Conservation (phyloP, 2,329 filamentous ascomycete species). For the Colletotrichum somersetense region DNA sequence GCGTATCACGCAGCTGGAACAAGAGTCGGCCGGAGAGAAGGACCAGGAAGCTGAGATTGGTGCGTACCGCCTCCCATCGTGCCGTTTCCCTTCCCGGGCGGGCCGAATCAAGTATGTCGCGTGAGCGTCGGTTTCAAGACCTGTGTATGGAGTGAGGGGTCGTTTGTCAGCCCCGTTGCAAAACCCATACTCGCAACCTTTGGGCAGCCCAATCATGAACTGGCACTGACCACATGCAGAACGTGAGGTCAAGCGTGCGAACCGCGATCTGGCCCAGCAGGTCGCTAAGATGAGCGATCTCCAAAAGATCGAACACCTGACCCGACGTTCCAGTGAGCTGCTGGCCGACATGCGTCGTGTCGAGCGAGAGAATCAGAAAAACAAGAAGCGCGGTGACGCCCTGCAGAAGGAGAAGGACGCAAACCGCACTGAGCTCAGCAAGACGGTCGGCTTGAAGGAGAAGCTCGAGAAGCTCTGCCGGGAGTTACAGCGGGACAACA, state of each 20-base stretch:
- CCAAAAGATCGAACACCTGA: slow-evolving; percentile 90
- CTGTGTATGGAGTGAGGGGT: slow-evolving; percentile 7
- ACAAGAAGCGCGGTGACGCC: slow-evolving; percentile 94
- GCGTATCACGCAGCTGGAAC: slow-evolving; percentile 94
- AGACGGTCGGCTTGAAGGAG: slow-evolving; percentile 91
- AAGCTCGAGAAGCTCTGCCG: slow-evolving; percentile 96
- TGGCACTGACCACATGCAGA: slow-evolving; percentile 67
- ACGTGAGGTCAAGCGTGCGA: slow-evolving; percentile 93
- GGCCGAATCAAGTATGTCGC: slow-evolving; percentile 37
- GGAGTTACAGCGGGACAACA: slow-evolving; percentile 96
- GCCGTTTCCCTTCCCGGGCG: slow-evolving; percentile 27
- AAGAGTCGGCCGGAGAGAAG: slow-evolving; percentile 92
- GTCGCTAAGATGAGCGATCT: slow-evolving; percentile 93
- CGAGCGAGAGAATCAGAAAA: slow-evolving; percentile 93
- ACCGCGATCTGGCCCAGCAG: slow-evolving; percentile 87
- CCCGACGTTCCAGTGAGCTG: slow-evolving; percentile 91
- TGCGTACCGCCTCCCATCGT: slow-evolving; percentile 54
- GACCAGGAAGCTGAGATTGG: slow-evolving; percentile 97
- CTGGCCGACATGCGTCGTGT: slow-evolving; percentile 95
- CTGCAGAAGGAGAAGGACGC: slow-evolving; percentile 97
- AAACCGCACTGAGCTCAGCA: slow-evolving; percentile 87
- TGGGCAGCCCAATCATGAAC: slow-evolving; percentile 21
- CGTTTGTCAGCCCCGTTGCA: not conserved
- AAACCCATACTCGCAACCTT: not conserved
- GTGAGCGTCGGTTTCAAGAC: slow-evolving; percentile 30